These are phyloP conservation scores for Melanogaster broomeanus DNA, from an alignment of 768 basidiomycete species.

Conservation along the genomic window DNA sequence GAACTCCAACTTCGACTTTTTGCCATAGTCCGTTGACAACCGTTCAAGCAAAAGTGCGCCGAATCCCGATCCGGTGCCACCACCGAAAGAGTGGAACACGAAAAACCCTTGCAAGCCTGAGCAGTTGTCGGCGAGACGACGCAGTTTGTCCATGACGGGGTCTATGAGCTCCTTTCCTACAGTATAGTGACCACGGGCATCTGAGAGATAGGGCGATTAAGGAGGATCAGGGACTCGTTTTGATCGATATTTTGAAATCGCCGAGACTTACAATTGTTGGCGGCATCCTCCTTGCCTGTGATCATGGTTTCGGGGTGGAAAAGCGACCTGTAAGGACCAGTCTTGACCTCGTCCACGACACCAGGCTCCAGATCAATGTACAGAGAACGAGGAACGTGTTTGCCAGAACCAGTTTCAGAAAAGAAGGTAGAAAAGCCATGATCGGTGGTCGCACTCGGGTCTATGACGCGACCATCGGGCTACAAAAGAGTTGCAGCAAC, in stretches of 20 bases:
- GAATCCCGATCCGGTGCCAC: slow-evolving; percentile 99
- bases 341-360: slow-evolving; percentile 93
- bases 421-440: slow-evolving; percentile 98
- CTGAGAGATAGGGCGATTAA: slow-evolving; percentile 40
- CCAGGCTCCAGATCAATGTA: slow-evolving; percentile 97
- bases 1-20: slow-evolving; percentile 99
- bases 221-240: slow-evolving; percentile 10
- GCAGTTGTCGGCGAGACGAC: slow-evolving; percentile 97
- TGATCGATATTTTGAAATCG: not conserved
- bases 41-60: slow-evolving; percentile 97
- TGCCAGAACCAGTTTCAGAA: slow-evolving; percentile 90
- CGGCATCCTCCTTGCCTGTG: slow-evolving; percentile 98
- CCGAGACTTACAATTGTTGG: slow-evolving; percentile 88
- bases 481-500: slow-evolving; percentile 35
- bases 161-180: slow-evolving; percentile 99
- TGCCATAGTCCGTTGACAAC: slow-evolving; percentile 97
- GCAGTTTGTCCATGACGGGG: slow-evolving; percentile 94
- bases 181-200: slow-evolving; percentile 98
- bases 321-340: slow-evolving; percentile 86
- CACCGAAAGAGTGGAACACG: slow-evolving; percentile 99
- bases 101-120: slow-evolving; percentile 99
- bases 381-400: slow-evolving; percentile 94
- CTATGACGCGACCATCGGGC: slow-evolving; percentile 89
- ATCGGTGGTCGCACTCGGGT: slow-evolving; percentile 56
- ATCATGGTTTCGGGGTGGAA: slow-evolving; percentile 99